These are phyloP conservation scores for Stevia rebaudiana DNA, from an alignment of 140 eudicot species.

Conservation along the genomic window DNA sequence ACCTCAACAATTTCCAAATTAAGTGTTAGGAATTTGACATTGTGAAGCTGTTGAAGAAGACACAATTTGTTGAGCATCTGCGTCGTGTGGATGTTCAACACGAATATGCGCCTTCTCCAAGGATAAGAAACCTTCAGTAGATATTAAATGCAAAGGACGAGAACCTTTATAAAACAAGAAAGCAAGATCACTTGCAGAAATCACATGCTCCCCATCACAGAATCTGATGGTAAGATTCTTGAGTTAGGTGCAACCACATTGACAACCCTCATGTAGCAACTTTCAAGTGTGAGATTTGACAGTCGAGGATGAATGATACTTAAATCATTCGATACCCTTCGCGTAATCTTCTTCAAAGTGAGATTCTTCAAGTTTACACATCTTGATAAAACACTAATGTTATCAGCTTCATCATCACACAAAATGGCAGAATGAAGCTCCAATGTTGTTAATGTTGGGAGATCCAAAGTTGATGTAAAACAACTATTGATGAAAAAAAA, in stretches of 20 bases:
- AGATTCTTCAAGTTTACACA: conserved; percentile 19
- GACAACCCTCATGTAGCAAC: neutral
- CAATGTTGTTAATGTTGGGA: conserved; percentile 21
- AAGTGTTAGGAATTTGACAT: conserved; percentile 20
- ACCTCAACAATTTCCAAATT: conserved; percentile 24
- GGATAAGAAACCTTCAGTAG: neutral
- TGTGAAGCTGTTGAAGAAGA: conserved; percentile 15
- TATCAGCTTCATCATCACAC: neutral
- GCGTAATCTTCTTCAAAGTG: neutral
- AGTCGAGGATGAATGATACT: conserved; percentile 9
- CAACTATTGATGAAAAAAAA: neutral
- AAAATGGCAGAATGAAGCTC: conserved; percentile 5
- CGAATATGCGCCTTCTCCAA: conserved; percentile 14
- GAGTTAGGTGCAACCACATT: conserved; percentile 13
- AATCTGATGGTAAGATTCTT: neutral
- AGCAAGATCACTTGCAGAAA: conserved; percentile 6
- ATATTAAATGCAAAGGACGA: neutral
- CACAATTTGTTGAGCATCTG: conserved; percentile 4
- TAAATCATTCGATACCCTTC: neutral
- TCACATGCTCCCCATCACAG: neutral
- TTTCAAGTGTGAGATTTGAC: neutral
- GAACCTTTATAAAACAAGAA: neutral
- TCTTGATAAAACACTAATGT: neutral
- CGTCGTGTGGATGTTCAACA: neutral
- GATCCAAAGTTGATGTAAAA: conserved; percentile 11